These are phyloP conservation scores for Raddia guianensis DNA, from an alignment of 176 grass and related monocot species.

Conservation along the genomic window DNA sequence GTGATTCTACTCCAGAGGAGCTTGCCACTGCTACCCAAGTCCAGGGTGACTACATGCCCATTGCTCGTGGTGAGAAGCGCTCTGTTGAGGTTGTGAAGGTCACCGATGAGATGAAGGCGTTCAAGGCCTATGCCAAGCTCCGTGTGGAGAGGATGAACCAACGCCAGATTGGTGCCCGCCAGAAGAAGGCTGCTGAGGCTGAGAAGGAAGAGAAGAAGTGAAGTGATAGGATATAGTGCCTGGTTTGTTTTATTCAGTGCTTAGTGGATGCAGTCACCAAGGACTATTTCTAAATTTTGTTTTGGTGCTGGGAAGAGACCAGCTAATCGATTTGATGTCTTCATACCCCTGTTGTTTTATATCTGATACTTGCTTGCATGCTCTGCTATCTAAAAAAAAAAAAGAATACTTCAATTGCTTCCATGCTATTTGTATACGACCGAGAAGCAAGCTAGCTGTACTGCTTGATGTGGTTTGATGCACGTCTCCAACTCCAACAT, in stretches of 20 bases:
- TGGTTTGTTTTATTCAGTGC: slow-evolving; percentile 22
- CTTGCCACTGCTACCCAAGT: slow-evolving; percentile 85
- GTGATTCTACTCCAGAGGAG: slow-evolving; percentile 87
- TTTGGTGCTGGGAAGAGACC: slow-evolving; percentile 43
- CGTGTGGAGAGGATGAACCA: slow-evolving; percentile 91
- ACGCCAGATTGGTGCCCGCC: slow-evolving; percentile 64
- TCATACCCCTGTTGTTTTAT: not conserved
- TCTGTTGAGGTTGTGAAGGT: slow-evolving; percentile 76
- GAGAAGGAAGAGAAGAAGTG: slow-evolving; percentile 98
- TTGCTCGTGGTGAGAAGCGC: slow-evolving; percentile 76
- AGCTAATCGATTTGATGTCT: slow-evolving; percentile 19
- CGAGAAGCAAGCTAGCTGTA: not conserved
- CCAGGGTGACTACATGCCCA: slow-evolving; percentile 82
- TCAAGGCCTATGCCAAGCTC: slow-evolving; percentile 76
- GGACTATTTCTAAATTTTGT: slow-evolving; percentile 45
- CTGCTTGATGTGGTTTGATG: not conserved
- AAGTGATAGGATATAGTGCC: slow-evolving; percentile 30
- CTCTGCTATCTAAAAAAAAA: slow-evolving; percentile 2
- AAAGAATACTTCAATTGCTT: not conserved
- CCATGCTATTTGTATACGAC: not conserved
- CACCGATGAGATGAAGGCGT: slow-evolving; percentile 74
- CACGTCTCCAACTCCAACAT: not conserved
- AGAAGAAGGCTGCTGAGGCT: slow-evolving; percentile 84
- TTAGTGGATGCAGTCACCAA: slow-evolving; percentile 34
- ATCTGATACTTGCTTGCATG: slow-evolving; percentile 24